Evolutionary conservation across 805 yeast species (phyloP).

Genomic region (Saccharomycopsis javanensis): DNA sequence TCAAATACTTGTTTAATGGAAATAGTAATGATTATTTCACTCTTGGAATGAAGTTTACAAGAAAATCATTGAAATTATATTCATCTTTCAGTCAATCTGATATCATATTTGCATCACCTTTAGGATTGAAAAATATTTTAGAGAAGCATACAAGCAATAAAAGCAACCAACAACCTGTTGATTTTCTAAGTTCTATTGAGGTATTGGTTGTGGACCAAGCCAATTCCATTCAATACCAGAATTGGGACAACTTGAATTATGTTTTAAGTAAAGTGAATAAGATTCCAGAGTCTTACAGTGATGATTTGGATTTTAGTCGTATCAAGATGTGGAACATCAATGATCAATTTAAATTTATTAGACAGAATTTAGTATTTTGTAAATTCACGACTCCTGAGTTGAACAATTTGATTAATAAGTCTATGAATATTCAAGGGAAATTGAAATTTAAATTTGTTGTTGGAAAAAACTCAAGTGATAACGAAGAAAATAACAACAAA

Average conservation of each 20-base stretch:
- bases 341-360: constrained; percentile 58
- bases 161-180: constrained; percentile 70
- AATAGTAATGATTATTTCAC: constrained; percentile 89
- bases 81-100: constrained; percentile 80
- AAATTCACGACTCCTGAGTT: constrained; percentile 75
- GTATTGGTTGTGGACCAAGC: constrained; percentile 71
- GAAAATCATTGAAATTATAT: constrained; percentile 77
- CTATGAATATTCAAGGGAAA: constrained; percentile 50
- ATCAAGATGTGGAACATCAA: constrained; percentile 89
- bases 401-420: constrained; percentile 44
- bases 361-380: constrained; percentile 74
- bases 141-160: constrained; percentile 49
- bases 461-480: neutral
- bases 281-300: constrained; percentile 67
- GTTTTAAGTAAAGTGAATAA: constrained; percentile 60
- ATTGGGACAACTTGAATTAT: constrained; percentile 78
- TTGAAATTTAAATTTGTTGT: constrained; percentile 32
- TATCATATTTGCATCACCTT: constrained; percentile 81
- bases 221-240: constrained; percentile 82
- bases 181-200: constrained; percentile 85
- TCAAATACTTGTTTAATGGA: constrained; percentile 70
- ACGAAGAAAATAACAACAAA: constrained; percentile 18
- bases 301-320: constrained; percentile 82
- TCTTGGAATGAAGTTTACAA: constrained; percentile 80
- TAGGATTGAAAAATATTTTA: constrained; percentile 73